Evolutionary conservation across 129 eudicot species (phyloP).

Genomic region (Daucus carota): DNA sequence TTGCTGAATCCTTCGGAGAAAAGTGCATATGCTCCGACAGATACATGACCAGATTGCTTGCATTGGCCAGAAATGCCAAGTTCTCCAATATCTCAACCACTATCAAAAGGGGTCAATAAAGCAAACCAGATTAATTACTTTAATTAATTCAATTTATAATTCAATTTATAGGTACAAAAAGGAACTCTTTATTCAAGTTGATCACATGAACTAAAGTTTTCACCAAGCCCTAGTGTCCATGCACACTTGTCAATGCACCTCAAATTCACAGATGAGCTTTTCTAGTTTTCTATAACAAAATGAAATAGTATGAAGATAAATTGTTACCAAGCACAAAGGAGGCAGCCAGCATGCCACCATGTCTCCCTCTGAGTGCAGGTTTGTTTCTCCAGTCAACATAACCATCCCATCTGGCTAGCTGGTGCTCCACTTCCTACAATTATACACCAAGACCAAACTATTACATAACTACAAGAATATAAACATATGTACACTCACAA

Average conservation of each 20-base stretch:
- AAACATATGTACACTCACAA: neutral
- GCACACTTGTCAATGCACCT: neutral
- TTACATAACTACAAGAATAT: too few relatives aligned
- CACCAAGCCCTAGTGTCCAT: neutral
- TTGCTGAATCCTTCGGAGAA: conserved; percentile 66
- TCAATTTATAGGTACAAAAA: neutral
- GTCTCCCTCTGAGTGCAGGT: conserved; percentile 57
- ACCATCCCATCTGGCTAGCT: conserved; percentile 58
- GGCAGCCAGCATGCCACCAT: conserved; percentile 91
- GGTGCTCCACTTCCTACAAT: conserved; percentile 52
- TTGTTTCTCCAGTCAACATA: conserved; percentile 80
- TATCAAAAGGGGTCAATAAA: conserved; percentile 4
- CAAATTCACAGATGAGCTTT: too few relatives aligned
- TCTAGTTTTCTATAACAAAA: neutral
- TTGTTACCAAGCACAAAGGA: conserved; percentile 72
- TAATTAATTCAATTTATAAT: neutral
- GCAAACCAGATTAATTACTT: neutral
- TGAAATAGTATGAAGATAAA: neutral
- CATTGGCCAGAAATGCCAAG: conserved; percentile 78
- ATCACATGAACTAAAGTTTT: neutral
- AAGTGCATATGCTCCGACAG: conserved; percentile 74
- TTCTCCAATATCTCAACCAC: conserved; percentile 90
- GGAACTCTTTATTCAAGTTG: neutral
- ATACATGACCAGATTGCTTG: conserved; percentile 88
- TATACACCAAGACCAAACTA: neutral